Evolutionary conservation across 2,329 filamentous ascomycete species (phyloP), one percentile per base, ranked within the genome.

Genomic region (Aureobasidium mangrovei): DNA sequence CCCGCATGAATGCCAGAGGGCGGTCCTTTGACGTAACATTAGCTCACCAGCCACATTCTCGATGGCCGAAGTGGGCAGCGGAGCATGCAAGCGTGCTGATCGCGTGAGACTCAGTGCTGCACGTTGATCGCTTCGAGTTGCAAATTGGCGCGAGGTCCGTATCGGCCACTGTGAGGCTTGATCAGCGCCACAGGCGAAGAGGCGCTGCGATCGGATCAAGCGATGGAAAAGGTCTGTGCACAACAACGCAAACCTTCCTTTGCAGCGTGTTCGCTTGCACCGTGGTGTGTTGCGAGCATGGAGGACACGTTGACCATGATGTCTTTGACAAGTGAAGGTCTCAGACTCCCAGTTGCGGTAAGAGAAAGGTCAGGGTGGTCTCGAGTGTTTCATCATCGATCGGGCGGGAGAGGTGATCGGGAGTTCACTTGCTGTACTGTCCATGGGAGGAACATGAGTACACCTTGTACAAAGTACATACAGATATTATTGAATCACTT

Each of bases 11-110:
- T 46, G 53, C 43, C 53, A 47, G 36, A 42, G 43, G 38, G 28
- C 31, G 36, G 53, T 39, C 53, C 53, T 48, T 54, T 54, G 53
- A 54, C 53, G 53, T 54, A 54, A 42, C 33, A 54, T 54, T 39
- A 27, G 52, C 43, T 47, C 53, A 54, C 53, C 43, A 54, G 53
- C 53, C 53, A 54, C 53, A 54, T 48, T 54, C 43, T 40, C 53
- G 38, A 47, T 35, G 42, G 44, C 40, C 33, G 51, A 41, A 54
- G 51, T 43, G 41, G 49, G 49, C 32, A 53, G 38, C 9, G 24
- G 7, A 54, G 36, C 42, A 47, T 54, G 53, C 43, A 48, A 29
- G 44, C 38, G 44, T 54, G 53, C 31, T 41, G 53, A 54, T 54
- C 53, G 42, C 38, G 38, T 29, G 53, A 29, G 44, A 42, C 35